Evolutionary conservation across 1,139 yeast species (phyloP), one percentile per base, ranked within the genome.

Genomic region (Protomyces pachydermus): DNA sequence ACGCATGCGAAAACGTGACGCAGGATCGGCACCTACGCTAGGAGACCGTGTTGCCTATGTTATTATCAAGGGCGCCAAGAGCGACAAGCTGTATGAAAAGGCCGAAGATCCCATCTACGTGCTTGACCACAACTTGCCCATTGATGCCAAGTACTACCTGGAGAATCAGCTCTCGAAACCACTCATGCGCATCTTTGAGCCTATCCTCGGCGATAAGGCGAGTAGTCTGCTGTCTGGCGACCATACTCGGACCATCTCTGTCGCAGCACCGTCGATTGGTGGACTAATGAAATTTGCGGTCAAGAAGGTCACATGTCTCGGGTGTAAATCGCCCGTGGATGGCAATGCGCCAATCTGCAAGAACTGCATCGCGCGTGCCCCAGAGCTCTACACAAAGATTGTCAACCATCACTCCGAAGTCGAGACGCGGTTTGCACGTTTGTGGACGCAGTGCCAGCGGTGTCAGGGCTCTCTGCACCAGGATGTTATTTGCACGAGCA

Each of bases 41-140:
- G 99, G 99, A 64, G 99, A 95, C 74, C 89, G 99, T 78, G 98
- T 95, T 51, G 98, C 98, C 1, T 95, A 93, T 74, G 98, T 95
- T 46, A 91, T 95, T 67, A 86, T 88, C 70, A 83, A 84, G 71
- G 89, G 89, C 58, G 87, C 95, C 0, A 82, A 84, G 12, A 88
- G 93, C 68, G 91, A 87, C 66, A 91, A 91, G 73, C 87, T 91
- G 70, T 95, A 91, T 74, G 97, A 91, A 70, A 91, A 95, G 76
- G 91, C 97, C 0, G 99, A 95, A 74, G 98, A 95, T 73, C 99
- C 99, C 0, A 78, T 93, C 51, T 95, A 84, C 70, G 98, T 91
- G 1, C 79, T 95, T 73, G 98, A 93, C 70, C 86, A 95, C 74
- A 88, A 95, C 32, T 77, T 95, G 64, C 96, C 97, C 2, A 91